These are phyloP conservation scores for Intubia oerlemansii DNA, from an alignment of 2,329 filamentous ascomycete genomes.

Conservation along the genomic window DNA sequence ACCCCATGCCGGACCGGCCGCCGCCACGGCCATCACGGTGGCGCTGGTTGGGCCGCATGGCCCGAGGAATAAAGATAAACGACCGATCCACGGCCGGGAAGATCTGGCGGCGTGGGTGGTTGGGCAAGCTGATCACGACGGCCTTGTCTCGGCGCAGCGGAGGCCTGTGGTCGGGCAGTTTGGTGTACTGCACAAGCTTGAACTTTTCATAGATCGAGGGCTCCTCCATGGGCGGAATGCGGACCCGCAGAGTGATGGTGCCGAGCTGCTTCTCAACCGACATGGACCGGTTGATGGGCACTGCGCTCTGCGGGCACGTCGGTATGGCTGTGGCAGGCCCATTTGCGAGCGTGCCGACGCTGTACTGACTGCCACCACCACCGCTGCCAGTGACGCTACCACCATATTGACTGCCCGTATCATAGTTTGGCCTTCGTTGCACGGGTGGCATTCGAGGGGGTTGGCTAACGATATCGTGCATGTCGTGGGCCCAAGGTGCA, in stretches of 20 bases:
- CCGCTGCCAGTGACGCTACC: conserved; percentile 13
- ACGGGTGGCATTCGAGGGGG: conserved; percentile 14
- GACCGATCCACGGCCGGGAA: conserved; percentile 79
- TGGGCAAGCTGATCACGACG: conserved; percentile 76
- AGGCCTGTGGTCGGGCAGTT: conserved; percentile 82
- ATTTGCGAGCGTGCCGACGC: not conserved
- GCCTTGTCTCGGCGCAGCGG: conserved; percentile 91
- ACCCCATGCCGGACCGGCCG: conserved; percentile 51
- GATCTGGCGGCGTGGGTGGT: conserved; percentile 63
- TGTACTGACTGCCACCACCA: not conserved
- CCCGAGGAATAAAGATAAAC: conserved; percentile 94
- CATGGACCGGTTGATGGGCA: conserved; percentile 53
- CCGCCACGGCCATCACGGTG: conserved; percentile 54
- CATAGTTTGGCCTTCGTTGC: conserved; percentile 7
- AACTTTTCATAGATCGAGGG: conserved; percentile 54
- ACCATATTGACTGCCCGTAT: conserved; percentile 9
- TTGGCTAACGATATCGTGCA: conserved; percentile 55
- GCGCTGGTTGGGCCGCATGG: conserved; percentile 75
- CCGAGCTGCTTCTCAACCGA: conserved; percentile 70
- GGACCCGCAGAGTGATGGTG: conserved; percentile 68
- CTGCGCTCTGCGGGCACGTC: conserved; percentile 34
- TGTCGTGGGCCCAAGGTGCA: conserved; percentile 79
- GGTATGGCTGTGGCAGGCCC: conserved; percentile 24
- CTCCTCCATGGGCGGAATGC: conserved; percentile 51
- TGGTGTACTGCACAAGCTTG: conserved; percentile 75